Conservation (phyloP, 1,284 basidiomycete species). For the Cutaneotrichosporon sp. region DNA sequence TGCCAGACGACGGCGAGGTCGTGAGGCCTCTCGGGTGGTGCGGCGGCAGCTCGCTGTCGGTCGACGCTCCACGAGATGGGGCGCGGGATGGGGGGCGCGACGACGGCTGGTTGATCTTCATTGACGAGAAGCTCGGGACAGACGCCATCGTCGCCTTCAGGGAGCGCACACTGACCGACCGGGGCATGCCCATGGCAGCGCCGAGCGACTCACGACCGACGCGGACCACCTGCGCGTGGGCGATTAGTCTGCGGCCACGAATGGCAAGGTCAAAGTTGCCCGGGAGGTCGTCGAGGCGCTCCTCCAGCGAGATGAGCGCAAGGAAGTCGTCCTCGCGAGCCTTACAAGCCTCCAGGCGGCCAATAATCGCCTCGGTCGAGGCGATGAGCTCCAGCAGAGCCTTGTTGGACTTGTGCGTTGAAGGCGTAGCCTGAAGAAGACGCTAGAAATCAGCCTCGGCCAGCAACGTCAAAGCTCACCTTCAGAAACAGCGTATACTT, state of each 20-base stretch:
- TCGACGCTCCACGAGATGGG: not conserved
- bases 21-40: constrained; percentile 10
- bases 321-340: constrained; percentile 79
- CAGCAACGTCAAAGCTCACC: constrained; percentile 55
- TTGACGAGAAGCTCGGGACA: constrained; percentile 6
- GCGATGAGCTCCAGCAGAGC: constrained; percentile 67
- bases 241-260: constrained; percentile 70
- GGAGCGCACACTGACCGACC: constrained; percentile 27
- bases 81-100: not conserved
- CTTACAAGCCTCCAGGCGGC: constrained; percentile 78
- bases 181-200: constrained; percentile 19
- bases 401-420: constrained; percentile 67
- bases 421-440: constrained; percentile 68
- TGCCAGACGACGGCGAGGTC: constrained; percentile 23
- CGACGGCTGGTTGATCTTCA: not conserved
- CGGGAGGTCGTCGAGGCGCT: constrained; percentile 65
- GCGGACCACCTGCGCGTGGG: constrained; percentile 62
- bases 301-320: constrained; percentile 64
- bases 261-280: constrained; percentile 61
- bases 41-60: constrained; percentile 5
- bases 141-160: constrained; percentile 30
- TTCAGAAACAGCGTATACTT: constrained; percentile 73
- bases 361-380: constrained; percentile 67
- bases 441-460: constrained; percentile 54
- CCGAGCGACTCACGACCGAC: constrained; percentile 23